Conservation (phyloP, 495 filamentous ascomycete species). For the Podospora pseudoanserina region DNA sequence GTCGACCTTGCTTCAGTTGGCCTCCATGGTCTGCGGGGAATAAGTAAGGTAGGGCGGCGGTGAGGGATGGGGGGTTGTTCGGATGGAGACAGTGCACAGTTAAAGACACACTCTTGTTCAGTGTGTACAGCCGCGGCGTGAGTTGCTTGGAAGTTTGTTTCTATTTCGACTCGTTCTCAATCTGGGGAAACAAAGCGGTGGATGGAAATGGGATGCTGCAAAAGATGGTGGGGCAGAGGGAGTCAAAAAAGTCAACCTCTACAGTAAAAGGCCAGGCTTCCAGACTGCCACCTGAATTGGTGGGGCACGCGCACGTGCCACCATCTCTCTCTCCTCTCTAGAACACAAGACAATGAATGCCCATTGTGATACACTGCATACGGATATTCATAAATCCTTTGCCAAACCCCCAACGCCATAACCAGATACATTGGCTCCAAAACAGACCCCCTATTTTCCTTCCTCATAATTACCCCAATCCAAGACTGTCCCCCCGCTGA, state of each 20-base stretch:
- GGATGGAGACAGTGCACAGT: not conserved
- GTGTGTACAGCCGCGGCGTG: not conserved
- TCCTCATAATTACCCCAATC: not conserved
- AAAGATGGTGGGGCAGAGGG: conserved; percentile 15
- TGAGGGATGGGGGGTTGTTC: not conserved
- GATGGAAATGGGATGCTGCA: conserved; percentile 8
- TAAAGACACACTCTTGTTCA: not conserved
- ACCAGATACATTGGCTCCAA: not conserved
- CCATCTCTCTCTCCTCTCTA: not conserved
- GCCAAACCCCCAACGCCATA: not conserved
- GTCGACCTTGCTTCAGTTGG: conserved; percentile 21
- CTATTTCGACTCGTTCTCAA: not conserved
- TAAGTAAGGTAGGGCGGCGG: not conserved
- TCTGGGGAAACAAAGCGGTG: conserved; percentile 4
- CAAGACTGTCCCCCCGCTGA: not conserved
- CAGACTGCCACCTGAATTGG: conserved; percentile 11
- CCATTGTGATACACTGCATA: not conserved
- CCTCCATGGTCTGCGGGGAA: conserved; percentile 17
- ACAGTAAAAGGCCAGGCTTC: conserved; percentile 9
- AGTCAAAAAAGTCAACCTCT: conserved; percentile 8
- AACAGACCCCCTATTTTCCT: not conserved
- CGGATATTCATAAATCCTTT: not conserved
- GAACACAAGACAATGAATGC: not conserved
- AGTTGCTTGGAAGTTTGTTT: not conserved
- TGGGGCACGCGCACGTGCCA: conserved; percentile 19